Evolutionary conservation across 2,329 filamentous ascomycete genomes (phyloP).

Genomic region (Cercospora janseana): DNA sequence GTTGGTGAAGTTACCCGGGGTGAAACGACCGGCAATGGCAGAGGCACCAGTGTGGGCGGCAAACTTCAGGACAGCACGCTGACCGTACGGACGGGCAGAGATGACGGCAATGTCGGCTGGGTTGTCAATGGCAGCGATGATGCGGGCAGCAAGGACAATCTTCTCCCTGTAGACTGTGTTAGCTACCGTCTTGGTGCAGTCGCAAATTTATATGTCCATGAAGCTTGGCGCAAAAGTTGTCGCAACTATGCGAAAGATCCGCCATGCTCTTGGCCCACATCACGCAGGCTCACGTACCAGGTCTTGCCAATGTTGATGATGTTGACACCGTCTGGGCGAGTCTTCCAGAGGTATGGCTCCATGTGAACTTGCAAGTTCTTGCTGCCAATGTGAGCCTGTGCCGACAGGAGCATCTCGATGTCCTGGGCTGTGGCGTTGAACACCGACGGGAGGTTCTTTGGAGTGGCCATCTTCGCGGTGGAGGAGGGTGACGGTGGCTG

Average conservation of each 20-base stretch:
- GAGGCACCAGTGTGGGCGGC: conserved; percentile 96
- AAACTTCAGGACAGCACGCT: conserved; percentile 99
- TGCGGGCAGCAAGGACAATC: conserved; percentile 96
- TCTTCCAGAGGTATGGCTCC: conserved; percentile 99
- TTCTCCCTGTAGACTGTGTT: conserved; percentile 74
- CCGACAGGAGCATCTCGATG: conserved; percentile 98
- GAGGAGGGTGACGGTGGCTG: conserved; percentile 17
- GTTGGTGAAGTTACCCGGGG: conserved; percentile 99
- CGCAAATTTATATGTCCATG: background rate
- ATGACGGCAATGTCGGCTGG: conserved; percentile 98
- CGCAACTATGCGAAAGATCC: conserved; percentile 1
- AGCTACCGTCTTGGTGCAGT: conserved; percentile 8
- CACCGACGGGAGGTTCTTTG: conserved; percentile 80
- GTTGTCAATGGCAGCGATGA: conserved; percentile 99
- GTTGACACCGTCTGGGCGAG: conserved; percentile 96
- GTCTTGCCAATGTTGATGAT: conserved; percentile 99
- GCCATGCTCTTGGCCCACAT: background rate
- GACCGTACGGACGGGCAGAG: conserved; percentile 98
- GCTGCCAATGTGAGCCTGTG: conserved; percentile 92
- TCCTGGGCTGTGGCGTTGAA: conserved; percentile 98
- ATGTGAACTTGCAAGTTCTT: conserved; percentile 99
- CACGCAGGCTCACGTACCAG: conserved; percentile 64
- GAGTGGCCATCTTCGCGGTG: conserved; percentile 78
- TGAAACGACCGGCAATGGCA: conserved; percentile 99
- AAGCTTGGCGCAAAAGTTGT: too few relatives aligned